phyloP scores from a whole-genome alignment of 2,329 filamentous ascomycete genomes.

The Sordariomycetes sp. region DNA sequence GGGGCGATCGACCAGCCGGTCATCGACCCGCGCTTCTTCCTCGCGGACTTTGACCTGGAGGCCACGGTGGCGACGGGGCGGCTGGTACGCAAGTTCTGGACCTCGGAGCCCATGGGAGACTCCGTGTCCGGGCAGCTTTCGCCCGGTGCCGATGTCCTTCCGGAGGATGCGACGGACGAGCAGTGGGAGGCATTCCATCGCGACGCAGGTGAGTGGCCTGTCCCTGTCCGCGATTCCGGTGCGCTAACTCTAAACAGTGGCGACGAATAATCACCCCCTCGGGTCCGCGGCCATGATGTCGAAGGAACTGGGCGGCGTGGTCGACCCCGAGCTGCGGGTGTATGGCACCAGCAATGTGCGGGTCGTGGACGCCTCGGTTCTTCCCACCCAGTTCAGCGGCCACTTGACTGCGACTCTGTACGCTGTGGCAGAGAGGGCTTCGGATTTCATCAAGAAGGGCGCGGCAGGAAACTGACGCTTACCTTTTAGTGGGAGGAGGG shows the following conservation, averaged over 20 bases:
- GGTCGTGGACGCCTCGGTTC: constrained; percentile 36
- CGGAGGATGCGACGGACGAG: constrained; percentile 21
- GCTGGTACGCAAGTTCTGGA: constrained; percentile 18
- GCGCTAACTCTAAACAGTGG: constrained; percentile 2
- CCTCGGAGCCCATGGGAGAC: constrained; percentile 16
- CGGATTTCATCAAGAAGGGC: constrained; percentile 13
- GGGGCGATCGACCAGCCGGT: constrained; percentile 24
- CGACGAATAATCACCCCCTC: constrained; percentile 28
- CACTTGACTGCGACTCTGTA: constrained; percentile 41
- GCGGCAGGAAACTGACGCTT: no score
- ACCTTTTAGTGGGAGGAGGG: no score
- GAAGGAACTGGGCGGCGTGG: constrained; percentile 30
- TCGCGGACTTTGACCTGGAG: constrained; percentile 4
- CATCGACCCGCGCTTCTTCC: constrained; percentile 7
- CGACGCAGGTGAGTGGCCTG: constrained; percentile 17
- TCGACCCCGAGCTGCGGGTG: constrained; percentile 29
- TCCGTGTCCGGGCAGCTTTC: constrained; percentile 10
- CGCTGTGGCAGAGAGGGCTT: constrained; percentile 36
- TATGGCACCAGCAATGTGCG: constrained; percentile 36
- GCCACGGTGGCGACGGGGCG: constrained; percentile 19
- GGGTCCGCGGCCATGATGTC: constrained; percentile 37
- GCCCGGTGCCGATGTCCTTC: constrained; percentile 13
- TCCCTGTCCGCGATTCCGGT: background rate
- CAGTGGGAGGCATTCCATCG: constrained; percentile 23
- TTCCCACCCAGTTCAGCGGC: constrained; percentile 33